A percentile compares a stretch with the other conserved stretches of the same genome.
Conservation (phyloP, 2,329 filamentous ascomycete species). For the Diaporthe velutina region DNA sequence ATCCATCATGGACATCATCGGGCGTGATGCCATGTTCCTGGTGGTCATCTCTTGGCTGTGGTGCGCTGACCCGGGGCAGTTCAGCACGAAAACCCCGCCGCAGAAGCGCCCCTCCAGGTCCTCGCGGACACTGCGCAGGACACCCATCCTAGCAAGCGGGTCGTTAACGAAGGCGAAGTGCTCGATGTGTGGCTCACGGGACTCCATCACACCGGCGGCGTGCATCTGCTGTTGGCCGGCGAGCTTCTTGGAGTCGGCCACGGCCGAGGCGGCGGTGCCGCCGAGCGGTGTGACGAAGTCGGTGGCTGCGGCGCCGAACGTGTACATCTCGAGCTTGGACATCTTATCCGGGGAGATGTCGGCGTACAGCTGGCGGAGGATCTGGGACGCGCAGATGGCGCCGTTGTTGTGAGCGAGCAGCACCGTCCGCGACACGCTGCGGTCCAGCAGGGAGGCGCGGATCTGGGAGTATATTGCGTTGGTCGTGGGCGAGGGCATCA, state of each 20-base stretch:
- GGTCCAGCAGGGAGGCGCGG: conserved; percentile 51
- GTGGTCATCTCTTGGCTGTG: background rate
- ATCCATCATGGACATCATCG: conserved; percentile 47
- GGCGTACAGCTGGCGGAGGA: conserved; percentile 52
- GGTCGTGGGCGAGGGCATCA: conserved; percentile 47
- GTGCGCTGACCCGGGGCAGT: conserved; percentile 32
- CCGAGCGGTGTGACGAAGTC: conserved; percentile 54
- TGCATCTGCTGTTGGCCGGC: conserved; percentile 36
- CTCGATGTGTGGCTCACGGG: conserved; percentile 49
- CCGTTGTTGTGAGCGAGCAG: conserved; percentile 57
- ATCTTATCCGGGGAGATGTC: conserved; percentile 53
- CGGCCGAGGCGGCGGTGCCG: conserved; percentile 37
- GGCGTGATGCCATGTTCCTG: background rate
- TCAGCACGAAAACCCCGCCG: conserved; percentile 55
- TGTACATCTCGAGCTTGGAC: conserved; percentile 58
- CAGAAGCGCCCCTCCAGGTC: conserved; percentile 54
- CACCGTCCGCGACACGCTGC: conserved; percentile 50
- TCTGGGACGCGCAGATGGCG: conserved; percentile 51
- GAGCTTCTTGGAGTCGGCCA: conserved; percentile 35
- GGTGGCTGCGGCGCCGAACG: conserved; percentile 55
- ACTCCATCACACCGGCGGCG: conserved; percentile 39
- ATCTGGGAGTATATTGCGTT: conserved; percentile 52
- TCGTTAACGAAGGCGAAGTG: conserved; percentile 53
- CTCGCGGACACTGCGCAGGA: conserved; percentile 51
- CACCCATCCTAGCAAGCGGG: conserved; percentile 54